Evolutionary conservation across 768 basidiomycete genomes (phyloP), one percentile per base, ranked within the genome.

Genomic region (Udeniomyces megalosporus): DNA sequence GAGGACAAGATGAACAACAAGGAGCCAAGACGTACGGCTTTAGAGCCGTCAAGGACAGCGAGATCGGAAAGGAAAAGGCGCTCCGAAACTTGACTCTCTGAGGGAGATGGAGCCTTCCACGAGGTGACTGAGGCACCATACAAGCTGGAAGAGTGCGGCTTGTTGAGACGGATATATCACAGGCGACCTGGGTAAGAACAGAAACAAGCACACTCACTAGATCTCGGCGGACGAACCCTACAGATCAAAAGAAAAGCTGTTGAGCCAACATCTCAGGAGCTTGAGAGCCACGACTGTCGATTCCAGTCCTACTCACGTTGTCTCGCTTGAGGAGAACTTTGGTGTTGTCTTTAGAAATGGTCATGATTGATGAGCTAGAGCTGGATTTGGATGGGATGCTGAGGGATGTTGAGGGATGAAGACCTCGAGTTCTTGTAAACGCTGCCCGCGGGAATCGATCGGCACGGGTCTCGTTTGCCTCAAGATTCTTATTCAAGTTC

Each of bases 41-140:
- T 90, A 42, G 81, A 80, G 1, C 86, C 87, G 68, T 93, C 88
- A 1, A 90, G 75, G 8, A 77, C 74, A 1, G 92, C 83, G 71
- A 86, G 89, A 12, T 79, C 78, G 11, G 87, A 89, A 4, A 93
- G 76, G 68, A 92, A 96, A 29, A 95, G 76, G 12, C 85, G 77
- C 70, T 93, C 90, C 44, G 74, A 0, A 79, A 76, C 20, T 64
- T 70, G 22, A 12, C 65, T 53, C 72, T 50, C 66, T 24, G 68
- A 63, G 44, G 66, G 67, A 35, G 77, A 77, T 3, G 76, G 72
- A 6, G 80, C 75, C 71, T 82, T 86, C 90, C 90, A 96, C 0
- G 90, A 92, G 47, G 84, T 80, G 20, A 96, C 78, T 0, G 87
- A 88, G 0, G 90, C 90, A 6, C 91, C 91, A 68, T 85, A 93